Evolutionary conservation across 1,139 yeast genomes (phyloP), one percentile per base, ranked within the genome.

Genomic region (Zygosaccharomyces pseudobailii): DNA sequence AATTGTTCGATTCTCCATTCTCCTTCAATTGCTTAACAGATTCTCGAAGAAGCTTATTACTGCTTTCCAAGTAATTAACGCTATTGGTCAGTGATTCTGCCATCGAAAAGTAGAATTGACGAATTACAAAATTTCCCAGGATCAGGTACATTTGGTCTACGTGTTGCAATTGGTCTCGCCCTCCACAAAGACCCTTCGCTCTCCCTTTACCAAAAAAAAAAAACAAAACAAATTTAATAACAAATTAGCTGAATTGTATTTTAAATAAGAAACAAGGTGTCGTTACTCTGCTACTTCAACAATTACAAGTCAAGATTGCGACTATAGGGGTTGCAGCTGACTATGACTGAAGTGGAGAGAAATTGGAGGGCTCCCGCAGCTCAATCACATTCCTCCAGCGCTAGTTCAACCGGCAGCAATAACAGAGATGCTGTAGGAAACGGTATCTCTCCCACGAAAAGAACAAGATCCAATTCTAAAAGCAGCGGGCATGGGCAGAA

Each of bases 391-490:
- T 35, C 38, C 17, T 33, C 49, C 28, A 34, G 36, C 34, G 43
- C 34, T 33, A 41, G 43, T 23, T 37, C 42, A 37, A 41, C 42
- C 36, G 22, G 13, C 28, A 39, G 34, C 28, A 40, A 36, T 8
- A 42, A 40, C 49, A 20, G 34, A 45, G 22, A 21, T 45, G 17
- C 30, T 23, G 7, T 28, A 35, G 32, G 37, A 24, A 33, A 13
- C 42, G 27, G 33, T 31, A 24, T 24, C 30, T 22, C 31, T n/a
- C 40, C 49, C 23, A 30, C 25, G 7, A 47, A 51, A 35, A 43
- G 68, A 36, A 48, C 57, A 19, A 57, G 68, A 36, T 62, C 68
- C 3, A 63, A 64, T 45, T 64, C 68, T 5, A 57, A 62, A 42
- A 62, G 66, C 47, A 55, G 52, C 36, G 66, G 67, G 4, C 17